Evolutionary conservation across 345 rosid species (phyloP).

Genomic region (Arabis alpina): DNA sequence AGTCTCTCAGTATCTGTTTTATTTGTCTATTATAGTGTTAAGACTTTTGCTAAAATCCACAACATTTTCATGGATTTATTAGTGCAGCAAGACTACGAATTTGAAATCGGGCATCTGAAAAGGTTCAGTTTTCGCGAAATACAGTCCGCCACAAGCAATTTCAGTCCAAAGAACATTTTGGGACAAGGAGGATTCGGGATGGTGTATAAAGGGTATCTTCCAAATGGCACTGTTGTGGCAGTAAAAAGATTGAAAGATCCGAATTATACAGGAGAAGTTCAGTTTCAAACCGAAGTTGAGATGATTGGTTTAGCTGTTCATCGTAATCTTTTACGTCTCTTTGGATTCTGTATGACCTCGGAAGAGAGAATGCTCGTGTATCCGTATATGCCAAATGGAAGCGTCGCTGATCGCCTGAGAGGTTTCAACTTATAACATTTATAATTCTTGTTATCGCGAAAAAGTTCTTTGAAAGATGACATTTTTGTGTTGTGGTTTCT

Average conservation of each 20-base stretch:
- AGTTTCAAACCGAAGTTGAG: slow-evolving; percentile 97
- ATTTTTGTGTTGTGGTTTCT: background rate
- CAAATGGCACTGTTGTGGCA: slow-evolving; percentile 71
- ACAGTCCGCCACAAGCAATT: slow-evolving; percentile 78
- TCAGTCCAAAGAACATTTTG: slow-evolving; percentile 72
- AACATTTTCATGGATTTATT: slow-evolving; percentile 26
- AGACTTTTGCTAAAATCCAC: slow-evolving; percentile 12
- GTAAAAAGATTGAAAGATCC: slow-evolving; percentile 97
- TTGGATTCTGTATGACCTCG: slow-evolving; percentile 86
- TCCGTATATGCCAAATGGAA: slow-evolving; percentile 98
- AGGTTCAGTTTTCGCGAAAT: slow-evolving; percentile 84
- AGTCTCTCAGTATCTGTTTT: background rate
- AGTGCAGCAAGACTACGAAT: slow-evolving; percentile 92
- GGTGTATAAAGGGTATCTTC: slow-evolving; percentile 90
- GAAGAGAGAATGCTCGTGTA: slow-evolving; percentile 90
- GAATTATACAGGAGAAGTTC: slow-evolving; percentile 80
- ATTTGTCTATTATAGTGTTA: background rate
- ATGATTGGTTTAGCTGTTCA: slow-evolving; percentile 98
- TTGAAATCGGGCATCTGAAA: slow-evolving; percentile 83
- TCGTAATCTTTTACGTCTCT: slow-evolving; percentile 79
- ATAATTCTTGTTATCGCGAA: background rate
- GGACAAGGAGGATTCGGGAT: slow-evolving; percentile 99
- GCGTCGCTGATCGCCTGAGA: slow-evolving; percentile 89
- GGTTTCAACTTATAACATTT: slow-evolving; percentile 48
- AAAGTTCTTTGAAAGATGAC: background rate